Percentiles rank a stretch among this genome's conserved stretches.
phyloP scores from a whole-genome alignment of 495 filamentous ascomycete species.

The Amorphotheca resinae region DNA sequence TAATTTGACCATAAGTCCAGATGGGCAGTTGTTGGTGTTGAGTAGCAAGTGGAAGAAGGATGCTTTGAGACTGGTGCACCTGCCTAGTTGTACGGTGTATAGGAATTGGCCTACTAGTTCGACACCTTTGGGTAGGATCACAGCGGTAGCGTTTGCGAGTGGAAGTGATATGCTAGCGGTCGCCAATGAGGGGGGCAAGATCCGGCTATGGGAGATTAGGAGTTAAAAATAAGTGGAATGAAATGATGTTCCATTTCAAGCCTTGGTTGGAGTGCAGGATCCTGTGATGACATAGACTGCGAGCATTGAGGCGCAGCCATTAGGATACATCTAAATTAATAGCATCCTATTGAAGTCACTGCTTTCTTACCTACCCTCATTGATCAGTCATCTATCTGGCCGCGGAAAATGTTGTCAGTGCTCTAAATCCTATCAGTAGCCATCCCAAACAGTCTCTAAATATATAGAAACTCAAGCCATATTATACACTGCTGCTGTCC shows the following conservation, averaged over 20 bases:
- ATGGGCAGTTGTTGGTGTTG: conserved; percentile 80
- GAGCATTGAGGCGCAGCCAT: too few relatives aligned
- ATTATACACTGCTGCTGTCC: too few relatives aligned
- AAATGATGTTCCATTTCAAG: not conserved
- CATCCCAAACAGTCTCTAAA: too few relatives aligned
- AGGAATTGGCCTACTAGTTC: conserved; percentile 88
- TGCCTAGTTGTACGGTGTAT: conserved; percentile 88
- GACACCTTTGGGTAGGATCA: conserved; percentile 80
- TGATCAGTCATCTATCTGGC: too few relatives aligned
- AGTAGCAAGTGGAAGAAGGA: conserved; percentile 77
- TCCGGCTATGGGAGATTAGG: conserved; percentile 75
- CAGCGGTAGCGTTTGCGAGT: conserved; percentile 63
- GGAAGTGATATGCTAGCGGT: conserved; percentile 62
- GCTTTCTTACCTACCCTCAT: too few relatives aligned
- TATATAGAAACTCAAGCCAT: too few relatives aligned
- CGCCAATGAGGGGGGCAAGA: conserved; percentile 74
- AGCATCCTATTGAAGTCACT: too few relatives aligned
- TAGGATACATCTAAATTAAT: too few relatives aligned
- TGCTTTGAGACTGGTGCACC: conserved; percentile 75
- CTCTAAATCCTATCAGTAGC: too few relatives aligned
- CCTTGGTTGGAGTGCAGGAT: too few relatives aligned
- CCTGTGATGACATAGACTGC: too few relatives aligned
- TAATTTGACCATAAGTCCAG: conserved; percentile 65
- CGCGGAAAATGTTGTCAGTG: too few relatives aligned
- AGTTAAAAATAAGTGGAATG: conserved; percentile 1